Base-by-base conservation (phyloP, 1,139 yeast genomes). In the Protomyces macrosporus region DNA sequence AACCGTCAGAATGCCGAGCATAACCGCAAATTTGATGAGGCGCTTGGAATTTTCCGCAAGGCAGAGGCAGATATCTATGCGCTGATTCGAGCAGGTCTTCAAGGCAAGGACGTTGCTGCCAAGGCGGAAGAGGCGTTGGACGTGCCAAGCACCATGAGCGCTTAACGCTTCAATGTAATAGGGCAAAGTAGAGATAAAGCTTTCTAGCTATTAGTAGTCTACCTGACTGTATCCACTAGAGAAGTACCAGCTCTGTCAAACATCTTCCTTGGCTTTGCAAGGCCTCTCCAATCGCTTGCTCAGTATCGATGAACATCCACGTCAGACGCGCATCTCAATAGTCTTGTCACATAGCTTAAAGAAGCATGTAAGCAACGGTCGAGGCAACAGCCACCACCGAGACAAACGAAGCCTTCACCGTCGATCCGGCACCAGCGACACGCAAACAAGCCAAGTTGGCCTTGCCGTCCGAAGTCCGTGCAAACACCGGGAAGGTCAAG, bases 381-480 rank as follows among this genome's bases (percentile, higher is more conserved):
- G 56, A 55, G 9, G 55, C 62, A 16, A 58, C 62, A 34, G 53
- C 56, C 34, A 40, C 48, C 36, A 58, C 14, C 16, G 62, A 58
- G 14, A 55, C 54, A 42, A 58, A 39, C 14, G 62, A 58, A n/a
- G 62, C 56, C 23, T 52, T 39, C 40, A 58, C 37, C n/a, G 62
- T 52, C 10, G 62, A 45, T 1, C 56, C 62, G 36, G 55, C 52
- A 30, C 62, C 62, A 16, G 42, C 45, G 36, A 58, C 62, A 39
- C 62, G 62, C 52, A 58, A 34, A 42, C 62, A 58, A 16, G 62
- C 62, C 52, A 58, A 39, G 45, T 58, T 51, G 62, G 62, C 62
- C 33, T 48, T 58, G 32, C 62, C 62, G 34, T 58, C 62, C 42
- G 39, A 30, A 6, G 56, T 30, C 40, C 62, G 55, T n/a, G 62